Evolutionary conservation across 1,284 basidiomycete genomes (phyloP).

Genomic region (Ceratobasidium sp.): DNA sequence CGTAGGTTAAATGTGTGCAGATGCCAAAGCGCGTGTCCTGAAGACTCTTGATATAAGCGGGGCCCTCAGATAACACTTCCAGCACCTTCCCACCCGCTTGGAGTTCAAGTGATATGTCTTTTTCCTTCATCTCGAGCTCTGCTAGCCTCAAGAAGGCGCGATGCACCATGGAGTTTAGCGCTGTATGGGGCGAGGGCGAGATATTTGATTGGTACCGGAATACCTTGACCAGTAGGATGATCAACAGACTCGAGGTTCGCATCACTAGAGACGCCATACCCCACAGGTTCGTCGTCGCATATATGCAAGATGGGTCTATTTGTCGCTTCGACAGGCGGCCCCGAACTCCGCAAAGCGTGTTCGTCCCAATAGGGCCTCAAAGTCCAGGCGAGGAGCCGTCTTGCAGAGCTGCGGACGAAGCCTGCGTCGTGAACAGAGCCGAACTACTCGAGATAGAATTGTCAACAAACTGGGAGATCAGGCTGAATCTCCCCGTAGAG

Average conservation of each 20-base stretch:
- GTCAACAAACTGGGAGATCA: background rate
- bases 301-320: conserved; percentile 23
- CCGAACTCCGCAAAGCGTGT: conserved; percentile 7
- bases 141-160: conserved; percentile 13
- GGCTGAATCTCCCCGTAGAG: background rate
- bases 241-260: conserved; percentile 22
- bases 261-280: conserved; percentile 24
- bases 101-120: background rate
- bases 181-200: conserved; percentile 18
- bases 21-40: background rate
- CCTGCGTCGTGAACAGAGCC: background rate
- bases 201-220: conserved; percentile 4
- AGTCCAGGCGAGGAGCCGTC: background rate
- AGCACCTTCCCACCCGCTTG: background rate
- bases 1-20: background rate
- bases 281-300: too few relatives aligned
- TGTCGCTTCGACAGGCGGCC: conserved; percentile 20
- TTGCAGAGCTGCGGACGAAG: conserved; percentile 8
- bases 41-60: background rate
- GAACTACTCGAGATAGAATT: background rate
- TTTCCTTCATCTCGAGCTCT: conserved; percentile 15
- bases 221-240: background rate
- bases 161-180: conserved; percentile 17
- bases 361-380: background rate
- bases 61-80: background rate